These are phyloP conservation scores for Suillus sp. DNA, from an alignment of 768 basidiomycete species.

Conservation along the genomic window DNA sequence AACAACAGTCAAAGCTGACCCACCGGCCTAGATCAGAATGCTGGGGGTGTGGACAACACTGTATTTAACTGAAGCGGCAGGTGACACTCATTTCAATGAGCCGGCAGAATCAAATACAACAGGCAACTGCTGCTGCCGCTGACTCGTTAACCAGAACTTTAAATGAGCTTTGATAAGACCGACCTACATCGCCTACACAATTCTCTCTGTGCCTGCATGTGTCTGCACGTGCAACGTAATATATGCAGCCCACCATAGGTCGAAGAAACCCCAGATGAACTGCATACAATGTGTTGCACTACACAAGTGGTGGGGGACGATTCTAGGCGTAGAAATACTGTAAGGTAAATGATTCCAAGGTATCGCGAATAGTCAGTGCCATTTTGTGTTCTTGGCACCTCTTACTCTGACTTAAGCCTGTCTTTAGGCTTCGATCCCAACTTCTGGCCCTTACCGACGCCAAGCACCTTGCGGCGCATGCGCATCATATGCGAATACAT, in stretches of 20 bases:
- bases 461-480: slow-evolving; percentile 57
- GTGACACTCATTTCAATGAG: neutral
- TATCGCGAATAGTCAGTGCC: neutral
- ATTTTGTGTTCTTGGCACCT: neutral
- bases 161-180: neutral
- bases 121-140: neutral
- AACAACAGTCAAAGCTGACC: neutral
- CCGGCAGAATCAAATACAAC: neutral
- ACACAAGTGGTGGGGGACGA: neutral
- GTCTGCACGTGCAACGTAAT: neutral
- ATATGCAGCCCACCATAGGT: neutral
- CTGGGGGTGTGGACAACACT: neutral
- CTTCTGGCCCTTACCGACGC: slow-evolving; percentile 34
- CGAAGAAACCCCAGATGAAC: neutral
- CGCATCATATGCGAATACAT: slow-evolving; percentile 63
- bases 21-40: neutral
- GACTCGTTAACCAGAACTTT: neutral
- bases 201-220: neutral
- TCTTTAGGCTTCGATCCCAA: slow-evolving; percentile 39
- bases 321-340: neutral
- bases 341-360: neutral
- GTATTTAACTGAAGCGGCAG: neutral
- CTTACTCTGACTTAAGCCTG: slow-evolving; percentile 25
- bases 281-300: neutral
- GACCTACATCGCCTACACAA: neutral